Evolutionary conservation across 2,329 filamentous ascomycete species (phyloP).

Genomic region (Xylaria sp.): DNA sequence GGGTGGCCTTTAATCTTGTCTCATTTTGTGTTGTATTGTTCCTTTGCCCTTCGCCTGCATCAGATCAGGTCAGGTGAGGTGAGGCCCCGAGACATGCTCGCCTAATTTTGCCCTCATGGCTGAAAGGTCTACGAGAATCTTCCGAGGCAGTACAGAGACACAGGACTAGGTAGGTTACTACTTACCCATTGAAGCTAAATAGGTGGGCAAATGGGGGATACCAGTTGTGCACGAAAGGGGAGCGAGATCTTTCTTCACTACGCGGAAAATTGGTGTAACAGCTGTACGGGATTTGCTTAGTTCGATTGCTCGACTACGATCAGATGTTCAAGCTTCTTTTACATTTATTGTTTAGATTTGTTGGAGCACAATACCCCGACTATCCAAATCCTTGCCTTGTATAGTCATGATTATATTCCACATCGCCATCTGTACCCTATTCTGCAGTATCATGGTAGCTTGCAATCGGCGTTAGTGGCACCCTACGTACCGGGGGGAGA

Average conservation of each 20-base stretch:
- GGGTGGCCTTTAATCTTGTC: not conserved
- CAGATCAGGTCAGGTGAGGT: constrained; percentile 30
- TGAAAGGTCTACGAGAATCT: constrained; percentile 25
- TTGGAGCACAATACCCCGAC: too few relatives aligned
- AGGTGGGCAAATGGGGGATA: constrained; percentile 1
- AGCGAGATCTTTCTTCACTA: not conserved
- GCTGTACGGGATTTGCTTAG: not conserved
- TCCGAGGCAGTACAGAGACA: constrained; percentile 23
- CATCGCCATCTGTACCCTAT: not conserved
- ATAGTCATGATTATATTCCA: not conserved
- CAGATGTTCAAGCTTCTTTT: not conserved
- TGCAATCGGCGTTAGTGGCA: constrained; percentile 6
- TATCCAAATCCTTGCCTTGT: not conserved
- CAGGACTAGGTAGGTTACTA: not conserved
- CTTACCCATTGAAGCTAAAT: too few relatives aligned
- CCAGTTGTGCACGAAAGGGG: not conserved
- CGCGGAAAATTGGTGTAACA: not conserved
- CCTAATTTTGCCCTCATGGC: constrained; percentile 38
- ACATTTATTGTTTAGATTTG: too few relatives aligned
- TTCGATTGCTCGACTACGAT: not conserved
- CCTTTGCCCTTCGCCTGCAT: not conserved
- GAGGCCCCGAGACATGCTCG: constrained; percentile 48
- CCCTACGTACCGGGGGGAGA: constrained; percentile 7
- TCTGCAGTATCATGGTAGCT: not conserved
- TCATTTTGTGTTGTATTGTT: constrained; percentile 5